Conservation (phyloP, 179 eudicot genomes). For the Patellifolia procumbens region DNA sequence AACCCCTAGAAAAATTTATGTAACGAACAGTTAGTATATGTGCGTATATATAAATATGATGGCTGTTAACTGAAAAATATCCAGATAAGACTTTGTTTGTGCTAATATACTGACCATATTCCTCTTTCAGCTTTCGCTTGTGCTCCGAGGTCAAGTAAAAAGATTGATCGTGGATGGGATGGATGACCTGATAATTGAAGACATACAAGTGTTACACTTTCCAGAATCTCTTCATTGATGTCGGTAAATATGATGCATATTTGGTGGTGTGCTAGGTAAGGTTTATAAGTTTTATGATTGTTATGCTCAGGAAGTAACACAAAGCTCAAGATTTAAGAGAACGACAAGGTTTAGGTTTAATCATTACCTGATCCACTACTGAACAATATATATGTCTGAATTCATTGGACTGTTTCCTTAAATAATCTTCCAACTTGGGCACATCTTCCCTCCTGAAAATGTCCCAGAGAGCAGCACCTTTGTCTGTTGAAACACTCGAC, state of each 20-base stretch:
- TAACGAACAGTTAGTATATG: background rate
- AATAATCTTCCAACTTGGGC: slow-evolving; percentile 60
- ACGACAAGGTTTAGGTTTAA: background rate
- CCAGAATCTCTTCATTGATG: slow-evolving; percentile 6
- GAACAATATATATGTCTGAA: slow-evolving; percentile 67
- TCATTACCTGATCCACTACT: slow-evolving; percentile 65
- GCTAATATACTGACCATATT: slow-evolving; percentile 51
- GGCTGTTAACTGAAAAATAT: no score
- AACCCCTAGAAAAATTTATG: slow-evolving; percentile 38
- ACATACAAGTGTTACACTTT: background rate
- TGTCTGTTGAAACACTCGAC: slow-evolving; percentile 22
- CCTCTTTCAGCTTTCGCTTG: slow-evolving; percentile 65
- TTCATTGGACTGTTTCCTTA: slow-evolving; percentile 58
- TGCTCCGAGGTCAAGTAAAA: slow-evolving; percentile 64
- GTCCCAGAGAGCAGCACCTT: slow-evolving; percentile 84
- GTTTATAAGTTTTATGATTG: background rate
- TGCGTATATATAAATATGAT: background rate
- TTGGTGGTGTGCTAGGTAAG: background rate
- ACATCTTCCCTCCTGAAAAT: slow-evolving; percentile 88
- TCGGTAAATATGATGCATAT: background rate
- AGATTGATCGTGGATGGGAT: slow-evolving; percentile 78
- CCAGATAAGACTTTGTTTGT: background rate
- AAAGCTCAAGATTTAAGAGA: slow-evolving; percentile 26
- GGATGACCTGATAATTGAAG: slow-evolving; percentile 42
- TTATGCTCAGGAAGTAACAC: slow-evolving; percentile 19